Percentiles rank a stretch among this genome's conserved stretches.
These are phyloP conservation scores for Quercus bicolor DNA, from an alignment of 306 rosid species.

Conservation along the genomic window DNA sequence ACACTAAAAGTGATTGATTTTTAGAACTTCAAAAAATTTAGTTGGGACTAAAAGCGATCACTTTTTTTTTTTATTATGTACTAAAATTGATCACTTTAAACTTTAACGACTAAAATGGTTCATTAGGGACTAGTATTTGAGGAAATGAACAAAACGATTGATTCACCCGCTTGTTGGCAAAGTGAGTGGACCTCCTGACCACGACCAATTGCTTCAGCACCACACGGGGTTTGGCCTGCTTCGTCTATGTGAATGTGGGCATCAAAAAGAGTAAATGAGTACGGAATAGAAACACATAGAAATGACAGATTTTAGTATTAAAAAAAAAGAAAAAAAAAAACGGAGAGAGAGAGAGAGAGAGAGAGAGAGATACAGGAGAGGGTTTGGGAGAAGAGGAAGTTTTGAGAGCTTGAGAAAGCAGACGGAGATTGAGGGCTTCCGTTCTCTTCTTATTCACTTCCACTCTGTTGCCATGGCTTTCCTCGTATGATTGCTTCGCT, in stretches of 20 bases:
- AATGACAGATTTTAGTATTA: neutral
- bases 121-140: no score
- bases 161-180: constrained; percentile 39
- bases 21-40: no score
- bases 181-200: constrained; percentile 72
- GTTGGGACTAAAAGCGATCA: no score
- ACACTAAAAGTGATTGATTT: no score
- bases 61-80: no score
- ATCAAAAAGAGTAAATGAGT: neutral
- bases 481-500: constrained; percentile 53
- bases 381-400: constrained; percentile 46
- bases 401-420: constrained; percentile 55
- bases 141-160: neutral
- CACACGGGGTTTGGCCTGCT: constrained; percentile 41
- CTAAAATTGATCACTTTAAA: no score
- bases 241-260: constrained; percentile 28
- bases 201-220: constrained; percentile 39
- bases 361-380: constrained; percentile 31
- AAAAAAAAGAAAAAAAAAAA: no score
- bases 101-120: no score
- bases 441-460: constrained; percentile 73
- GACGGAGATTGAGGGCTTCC: constrained; percentile 68
- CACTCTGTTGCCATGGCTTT: constrained; percentile 53
- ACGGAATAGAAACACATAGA: neutral
- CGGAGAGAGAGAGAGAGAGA: neutral